These are phyloP conservation scores for Oenanthe javanica DNA, from an alignment of 140 eudicot genomes.

Conservation along the genomic window DNA sequence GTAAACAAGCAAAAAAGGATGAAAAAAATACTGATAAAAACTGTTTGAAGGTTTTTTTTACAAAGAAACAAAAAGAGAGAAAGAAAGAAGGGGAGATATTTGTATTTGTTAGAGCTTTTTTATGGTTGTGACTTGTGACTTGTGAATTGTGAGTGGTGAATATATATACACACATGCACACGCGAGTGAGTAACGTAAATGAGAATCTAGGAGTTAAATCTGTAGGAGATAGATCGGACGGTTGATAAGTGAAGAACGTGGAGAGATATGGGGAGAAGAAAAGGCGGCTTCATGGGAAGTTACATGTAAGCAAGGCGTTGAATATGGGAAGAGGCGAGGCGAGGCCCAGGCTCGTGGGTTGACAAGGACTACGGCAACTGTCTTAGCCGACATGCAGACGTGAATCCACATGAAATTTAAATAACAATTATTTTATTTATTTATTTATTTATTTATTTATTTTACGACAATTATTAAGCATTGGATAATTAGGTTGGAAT, in stretches of 20 bases:
- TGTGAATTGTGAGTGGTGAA: background rate
- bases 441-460: too few species aligned
- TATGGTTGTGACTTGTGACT: constrained; percentile 13
- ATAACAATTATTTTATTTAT: background rate
- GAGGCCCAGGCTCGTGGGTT: background rate
- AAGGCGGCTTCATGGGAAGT: constrained; percentile 34
- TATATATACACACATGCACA: too few species aligned
- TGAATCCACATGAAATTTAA: background rate
- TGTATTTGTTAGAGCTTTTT: constrained; percentile 11
- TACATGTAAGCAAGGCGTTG: constrained; percentile 17
- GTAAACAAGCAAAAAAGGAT: background rate
- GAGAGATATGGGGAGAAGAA: constrained; percentile 20
- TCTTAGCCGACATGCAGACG: constrained; percentile 29
- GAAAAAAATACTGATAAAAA: background rate
- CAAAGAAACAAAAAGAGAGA: too few species aligned
- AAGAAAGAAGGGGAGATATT: constrained; percentile 9
- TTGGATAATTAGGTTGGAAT: too few species aligned
- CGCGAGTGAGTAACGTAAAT: too few species aligned
- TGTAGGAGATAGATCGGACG: constrained; percentile 21
- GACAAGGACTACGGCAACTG: constrained; percentile 20
- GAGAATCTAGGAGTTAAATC: constrained; percentile 14
- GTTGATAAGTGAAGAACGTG: constrained; percentile 23
- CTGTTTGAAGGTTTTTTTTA: background rate
- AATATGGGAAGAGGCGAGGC: background rate
- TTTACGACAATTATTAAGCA: background rate